Percentiles rank a stretch among this genome's conserved stretches.
Conservation (phyloP, 202 grass and related monocot species). For the Digitaria exilis region DNA sequence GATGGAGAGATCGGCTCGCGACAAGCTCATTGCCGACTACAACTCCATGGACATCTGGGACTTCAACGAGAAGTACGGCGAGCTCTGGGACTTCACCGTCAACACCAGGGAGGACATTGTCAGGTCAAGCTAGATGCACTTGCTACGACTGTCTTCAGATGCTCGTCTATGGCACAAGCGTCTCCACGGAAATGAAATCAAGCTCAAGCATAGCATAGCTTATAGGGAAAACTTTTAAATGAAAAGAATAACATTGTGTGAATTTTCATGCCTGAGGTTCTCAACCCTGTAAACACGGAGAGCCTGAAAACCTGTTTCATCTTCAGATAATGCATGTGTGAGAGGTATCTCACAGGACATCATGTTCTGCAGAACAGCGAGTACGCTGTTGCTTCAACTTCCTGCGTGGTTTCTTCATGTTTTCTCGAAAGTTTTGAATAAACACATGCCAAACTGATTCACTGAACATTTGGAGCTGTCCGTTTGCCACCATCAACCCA, state of each 20-base stretch:
- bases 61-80: constrained; percentile 97
- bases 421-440: background rate
- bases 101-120: constrained; percentile 74
- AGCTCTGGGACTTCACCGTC: constrained; percentile 97
- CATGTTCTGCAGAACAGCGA: background rate
- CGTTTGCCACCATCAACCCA: constrained; percentile 13
- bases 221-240: constrained; percentile 21
- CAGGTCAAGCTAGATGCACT: constrained; percentile 37
- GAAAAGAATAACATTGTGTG: background rate
- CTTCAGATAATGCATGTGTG: background rate
- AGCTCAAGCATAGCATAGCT: constrained; percentile 11
- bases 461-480: background rate
- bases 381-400: constrained; percentile 1
- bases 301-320: constrained; percentile 13
- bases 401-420: constrained; percentile 19
- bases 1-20: constrained; percentile 84
- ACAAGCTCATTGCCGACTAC: constrained; percentile 93
- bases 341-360: background rate
- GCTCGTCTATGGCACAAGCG: background rate
- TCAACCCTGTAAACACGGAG: constrained; percentile 2
- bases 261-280: constrained; percentile 14
- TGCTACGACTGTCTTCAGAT: no score
- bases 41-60: constrained; percentile 99
- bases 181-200: constrained; percentile 16
- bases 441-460: constrained; percentile 3